These are phyloP conservation scores for Russula griseocarnosa DNA, from an alignment of 768 basidiomycete species.

Conservation along the genomic window DNA sequence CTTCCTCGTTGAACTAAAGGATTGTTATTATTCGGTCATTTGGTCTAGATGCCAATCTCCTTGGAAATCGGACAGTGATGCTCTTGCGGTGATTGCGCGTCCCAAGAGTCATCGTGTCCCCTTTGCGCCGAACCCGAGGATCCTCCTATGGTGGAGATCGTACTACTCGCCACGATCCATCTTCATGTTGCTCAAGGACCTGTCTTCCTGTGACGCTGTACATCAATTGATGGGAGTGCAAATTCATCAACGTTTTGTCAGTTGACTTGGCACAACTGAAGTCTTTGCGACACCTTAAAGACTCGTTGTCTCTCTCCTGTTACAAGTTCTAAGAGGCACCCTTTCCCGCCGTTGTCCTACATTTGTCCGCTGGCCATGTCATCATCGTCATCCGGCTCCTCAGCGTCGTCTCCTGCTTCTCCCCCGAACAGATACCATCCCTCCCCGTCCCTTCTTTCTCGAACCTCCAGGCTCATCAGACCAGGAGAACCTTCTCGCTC, in stretches of 20 bases:
- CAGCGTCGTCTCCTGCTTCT: background rate
- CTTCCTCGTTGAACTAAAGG: conserved; percentile 12
- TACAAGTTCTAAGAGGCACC: conserved; percentile 1
- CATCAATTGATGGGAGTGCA: conserved; percentile 5
- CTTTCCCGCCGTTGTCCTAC: background rate
- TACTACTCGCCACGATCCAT: conserved; percentile 12
- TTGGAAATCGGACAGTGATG: conserved; percentile 23
- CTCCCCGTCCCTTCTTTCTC: conserved; percentile 24
- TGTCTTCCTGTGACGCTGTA: conserved; percentile 1
- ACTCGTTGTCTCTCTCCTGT: background rate
- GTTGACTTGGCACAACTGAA: background rate
- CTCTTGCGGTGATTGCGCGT: conserved; percentile 20
- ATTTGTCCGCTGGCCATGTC: conserved; percentile 4
- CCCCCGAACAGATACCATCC: conserved; percentile 5
- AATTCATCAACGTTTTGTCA: background rate
- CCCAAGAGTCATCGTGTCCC: background rate
- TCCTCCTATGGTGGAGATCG: conserved; percentile 11
- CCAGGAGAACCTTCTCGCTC: background rate
- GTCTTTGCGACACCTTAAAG: conserved; percentile 16
- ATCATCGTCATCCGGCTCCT: background rate
- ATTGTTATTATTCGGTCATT: background rate
- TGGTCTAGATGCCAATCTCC: conserved; percentile 18
- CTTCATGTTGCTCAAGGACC: conserved; percentile 3
- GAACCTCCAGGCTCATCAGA: conserved; percentile 13
- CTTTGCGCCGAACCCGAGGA: conserved; percentile 17